Evolutionary conservation across 2,329 filamentous ascomycete genomes (phyloP), one percentile per base, ranked within the genome.

Genomic region (Cladosporium phlei): DNA sequence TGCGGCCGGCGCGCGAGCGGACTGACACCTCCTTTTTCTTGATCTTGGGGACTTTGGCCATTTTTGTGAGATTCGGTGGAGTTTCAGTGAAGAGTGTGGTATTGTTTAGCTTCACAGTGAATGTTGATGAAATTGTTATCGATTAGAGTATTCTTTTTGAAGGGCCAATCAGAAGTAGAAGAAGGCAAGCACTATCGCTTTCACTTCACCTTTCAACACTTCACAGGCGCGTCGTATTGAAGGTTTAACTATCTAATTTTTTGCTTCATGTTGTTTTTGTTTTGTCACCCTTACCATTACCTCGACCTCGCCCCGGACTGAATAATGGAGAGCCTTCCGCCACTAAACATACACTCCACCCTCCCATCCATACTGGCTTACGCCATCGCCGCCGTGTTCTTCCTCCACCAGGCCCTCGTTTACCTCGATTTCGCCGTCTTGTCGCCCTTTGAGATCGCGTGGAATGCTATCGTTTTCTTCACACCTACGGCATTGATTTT

Each of bases 1-100:
- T 81, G 60, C 85, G 79, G 30, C 85, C 84, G 49, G 84, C 85
- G 54, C 86, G 83, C 44, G 86, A 90, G 70, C 83, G 85, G 48
- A 80, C 66, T 4, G 85, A 86, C 29, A 74, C 72, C 46, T 71
- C 82, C 51, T 66, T 61, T 58, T 70, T 71, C 60, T 73, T 73
- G 40, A 67, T 53, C 50, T 72, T 73, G 40, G 69, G 63, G n/a
- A 65, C 69, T 56, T 72, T 73, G 21, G 67, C 69, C 69, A 71
- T 72, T 20, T 34, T 37, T 22, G 11, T n/a, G 24, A 25, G 24
- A 11, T n/a, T n/a, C n/a, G n/a, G n/a, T n/a, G n/a, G n/a, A n/a
- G n/a, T n/a, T n/a, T n/a, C n/a, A n/a, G n/a, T n/a, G n/a, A n/a
- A n/a, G n/a, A n/a, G n/a, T n/a, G n/a, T n/a, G n/a, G n/a, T n/a